Percentiles rank a stretch among this genome's conserved stretches.
phyloP scores from a whole-genome alignment of 805 yeast species.

The Candida maltosa region DNA sequence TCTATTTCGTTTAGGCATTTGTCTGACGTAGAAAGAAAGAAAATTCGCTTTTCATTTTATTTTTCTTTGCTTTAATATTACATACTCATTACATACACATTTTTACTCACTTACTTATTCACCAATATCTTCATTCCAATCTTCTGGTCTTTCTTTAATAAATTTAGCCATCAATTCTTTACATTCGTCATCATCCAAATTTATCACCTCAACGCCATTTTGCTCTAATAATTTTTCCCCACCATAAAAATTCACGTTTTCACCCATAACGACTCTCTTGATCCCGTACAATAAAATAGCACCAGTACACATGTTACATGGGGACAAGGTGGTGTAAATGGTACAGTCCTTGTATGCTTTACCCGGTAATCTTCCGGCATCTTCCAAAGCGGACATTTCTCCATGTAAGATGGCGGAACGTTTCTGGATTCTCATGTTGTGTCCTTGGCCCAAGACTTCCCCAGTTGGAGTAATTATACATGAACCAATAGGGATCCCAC shows the following conservation, averaged over 20 bases:
- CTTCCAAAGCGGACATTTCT: slow-evolving; percentile 84
- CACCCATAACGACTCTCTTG: slow-evolving; percentile 85
- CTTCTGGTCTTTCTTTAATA: slow-evolving; percentile 71
- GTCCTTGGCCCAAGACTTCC: slow-evolving; percentile 80
- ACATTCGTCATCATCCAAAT: slow-evolving; percentile 58
- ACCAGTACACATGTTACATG: slow-evolving; percentile 95
- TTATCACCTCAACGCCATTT: slow-evolving; percentile 71
- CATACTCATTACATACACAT: not conserved
- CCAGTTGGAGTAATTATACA: slow-evolving; percentile 66
- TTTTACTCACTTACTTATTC: slow-evolving; percentile 3
- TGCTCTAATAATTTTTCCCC: slow-evolving; percentile 71
- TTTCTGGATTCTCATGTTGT: slow-evolving; percentile 85
- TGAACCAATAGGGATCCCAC: slow-evolving; percentile 91
- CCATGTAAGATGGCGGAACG: slow-evolving; percentile 85
- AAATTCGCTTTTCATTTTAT: too few relatives aligned
- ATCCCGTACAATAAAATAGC: slow-evolving; percentile 88
- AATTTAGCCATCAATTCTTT: slow-evolving; percentile 72
- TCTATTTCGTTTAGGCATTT: too few relatives aligned
- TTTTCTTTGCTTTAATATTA: too few relatives aligned
- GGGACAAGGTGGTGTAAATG: slow-evolving; percentile 87
- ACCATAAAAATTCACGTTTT: slow-evolving; percentile 77
- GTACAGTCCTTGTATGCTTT: slow-evolving; percentile 79
- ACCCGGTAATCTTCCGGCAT: slow-evolving; percentile 87
- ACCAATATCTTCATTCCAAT: slow-evolving; percentile 84
- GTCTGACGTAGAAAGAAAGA: too few relatives aligned